phyloP scores from a whole-genome alignment of 106 monocot genomes.

The Dioscorea alata region DNA sequence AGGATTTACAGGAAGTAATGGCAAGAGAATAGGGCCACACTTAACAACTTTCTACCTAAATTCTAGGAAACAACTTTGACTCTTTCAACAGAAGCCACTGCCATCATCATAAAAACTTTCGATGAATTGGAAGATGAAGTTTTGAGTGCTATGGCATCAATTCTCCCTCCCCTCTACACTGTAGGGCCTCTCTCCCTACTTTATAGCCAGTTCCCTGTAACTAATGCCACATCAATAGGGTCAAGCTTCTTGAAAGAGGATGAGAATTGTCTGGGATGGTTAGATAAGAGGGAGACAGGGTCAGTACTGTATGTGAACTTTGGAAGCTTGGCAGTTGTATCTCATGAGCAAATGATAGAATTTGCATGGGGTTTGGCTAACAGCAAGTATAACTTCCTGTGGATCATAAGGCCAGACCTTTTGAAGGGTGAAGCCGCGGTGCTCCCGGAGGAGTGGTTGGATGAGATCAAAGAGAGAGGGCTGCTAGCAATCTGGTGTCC shows the following conservation, averaged over 20 bases:
- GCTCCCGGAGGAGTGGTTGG: slow-evolving; percentile 28
- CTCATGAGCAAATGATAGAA: slow-evolving; percentile 30
- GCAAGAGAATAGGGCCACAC: too few relatives aligned
- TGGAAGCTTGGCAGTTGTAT: slow-evolving; percentile 39
- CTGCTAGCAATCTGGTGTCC: slow-evolving; percentile 41
- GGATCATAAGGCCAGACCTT: slow-evolving; percentile 37
- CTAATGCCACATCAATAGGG: slow-evolving; percentile 7
- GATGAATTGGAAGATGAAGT: slow-evolving; percentile 32
- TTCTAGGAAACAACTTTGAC: too few relatives aligned
- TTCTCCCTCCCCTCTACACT: slow-evolving; percentile 30
- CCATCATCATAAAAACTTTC: slow-evolving; percentile 53
- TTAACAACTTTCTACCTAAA: too few relatives aligned
- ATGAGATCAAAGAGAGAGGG: slow-evolving; percentile 16
- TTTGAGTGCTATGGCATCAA: slow-evolving; percentile 18
- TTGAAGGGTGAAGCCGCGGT: slow-evolving; percentile 23
- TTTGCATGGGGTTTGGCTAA: slow-evolving; percentile 50
- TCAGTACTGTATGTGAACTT: slow-evolving; percentile 42
- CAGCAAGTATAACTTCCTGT: slow-evolving; percentile 27
- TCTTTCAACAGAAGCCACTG: too few relatives aligned
- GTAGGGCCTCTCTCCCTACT: slow-evolving; percentile 32
- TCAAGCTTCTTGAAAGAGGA: slow-evolving; percentile 45
- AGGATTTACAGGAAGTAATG: too few relatives aligned
- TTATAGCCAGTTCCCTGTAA: slow-evolving; percentile 5
- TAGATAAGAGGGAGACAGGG: slow-evolving; percentile 16
- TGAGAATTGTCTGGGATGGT: slow-evolving; percentile 24